Evolutionary conservation across 441 rosid genomes (phyloP), one percentile per base, ranked within the genome.

Genomic region (Rhodomyrtus psidioides): DNA sequence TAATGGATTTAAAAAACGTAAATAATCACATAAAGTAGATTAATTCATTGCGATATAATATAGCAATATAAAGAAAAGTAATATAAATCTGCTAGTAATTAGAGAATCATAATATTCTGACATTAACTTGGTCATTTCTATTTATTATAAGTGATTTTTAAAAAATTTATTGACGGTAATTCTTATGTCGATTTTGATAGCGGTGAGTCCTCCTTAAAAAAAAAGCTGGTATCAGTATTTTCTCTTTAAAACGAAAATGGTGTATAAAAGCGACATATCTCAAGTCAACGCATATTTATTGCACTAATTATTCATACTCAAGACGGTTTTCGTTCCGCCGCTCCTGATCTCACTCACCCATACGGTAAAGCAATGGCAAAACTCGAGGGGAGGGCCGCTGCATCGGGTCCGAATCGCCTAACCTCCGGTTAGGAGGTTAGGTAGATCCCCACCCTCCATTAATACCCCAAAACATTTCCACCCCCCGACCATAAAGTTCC

Each of bases 401-500:
- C n/a, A n/a, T n/a, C n/a, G n/a, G n/a, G n/a, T n/a, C n/a, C n/a
- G n/a, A n/a, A n/a, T n/a, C n/a, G n/a, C n/a, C n/a, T n/a, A n/a
- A n/a, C n/a, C n/a, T n/a, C n/a, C n/a, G n/a, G n/a, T n/a, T n/a
- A n/a, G n/a, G n/a, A n/a, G n/a, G n/a, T n/a, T n/a, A n/a, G n/a
- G n/a, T n/a, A n/a, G n/a, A n/a, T n/a, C n/a, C n/a, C n/a, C n/a
- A n/a, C n/a, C n/a, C n/a, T n/a, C n/a, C n/a, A n/a, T n/a, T n/a
- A n/a, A n/a, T n/a, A n/a, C n/a, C n/a, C n/a, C n/a, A n/a, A n/a
- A n/a, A n/a, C 4, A 1, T 30, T 21, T 28, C 42, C 74, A 0
- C 23, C 42, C 30, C 12, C 4, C 6, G 5, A 28, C 3, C 0
- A 4, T 4, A 17, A 62, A 16, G 6, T 62, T 28, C 0, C 34